Evolutionary conservation across 1,139 yeast genomes (phyloP).

Genomic region (Protomyces gravidus): DNA sequence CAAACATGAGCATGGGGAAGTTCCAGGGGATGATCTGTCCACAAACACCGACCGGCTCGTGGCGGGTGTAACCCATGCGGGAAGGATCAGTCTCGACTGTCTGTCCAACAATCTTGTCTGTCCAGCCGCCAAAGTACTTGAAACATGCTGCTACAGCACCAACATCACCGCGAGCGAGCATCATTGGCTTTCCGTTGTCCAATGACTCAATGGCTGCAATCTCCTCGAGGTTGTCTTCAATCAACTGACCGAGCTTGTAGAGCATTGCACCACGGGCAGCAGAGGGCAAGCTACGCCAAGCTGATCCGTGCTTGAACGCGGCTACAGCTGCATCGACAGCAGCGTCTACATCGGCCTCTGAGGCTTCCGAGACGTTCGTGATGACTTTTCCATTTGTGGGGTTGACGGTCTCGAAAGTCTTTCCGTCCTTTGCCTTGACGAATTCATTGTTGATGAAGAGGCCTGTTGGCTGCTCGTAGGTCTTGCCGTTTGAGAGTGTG

Average conservation of each 20-base stretch:
- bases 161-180: slow-evolving; percentile 58
- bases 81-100: slow-evolving; percentile 56
- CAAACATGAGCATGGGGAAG: slow-evolving; percentile 76
- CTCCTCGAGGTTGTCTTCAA: slow-evolving; percentile 49
- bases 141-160: slow-evolving; percentile 57
- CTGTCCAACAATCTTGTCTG: slow-evolving; percentile 73
- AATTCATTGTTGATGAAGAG: slow-evolving; percentile 74
- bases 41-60: slow-evolving; percentile 78
- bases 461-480: slow-evolving; percentile 65
- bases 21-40: slow-evolving; percentile 85
- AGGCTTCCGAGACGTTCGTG: slow-evolving; percentile 64
- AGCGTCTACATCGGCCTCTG: slow-evolving; percentile 61
- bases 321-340: slow-evolving; percentile 71
- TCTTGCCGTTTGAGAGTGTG: slow-evolving; percentile 54
- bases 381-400: slow-evolving; percentile 66
- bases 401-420: slow-evolving; percentile 60
- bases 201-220: slow-evolving; percentile 58
- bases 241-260: slow-evolving; percentile 51
- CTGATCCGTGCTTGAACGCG: slow-evolving; percentile 58
- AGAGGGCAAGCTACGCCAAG: slow-evolving; percentile 47
- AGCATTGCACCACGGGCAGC: slow-evolving; percentile 49
- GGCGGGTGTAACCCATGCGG: slow-evolving; percentile 70
- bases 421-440: slow-evolving; percentile 38
- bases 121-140: slow-evolving; percentile 79
- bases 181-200: slow-evolving; percentile 57